Conservation (phyloP, 805 yeast genomes). For the Metschnikowia koreensis region DNA sequence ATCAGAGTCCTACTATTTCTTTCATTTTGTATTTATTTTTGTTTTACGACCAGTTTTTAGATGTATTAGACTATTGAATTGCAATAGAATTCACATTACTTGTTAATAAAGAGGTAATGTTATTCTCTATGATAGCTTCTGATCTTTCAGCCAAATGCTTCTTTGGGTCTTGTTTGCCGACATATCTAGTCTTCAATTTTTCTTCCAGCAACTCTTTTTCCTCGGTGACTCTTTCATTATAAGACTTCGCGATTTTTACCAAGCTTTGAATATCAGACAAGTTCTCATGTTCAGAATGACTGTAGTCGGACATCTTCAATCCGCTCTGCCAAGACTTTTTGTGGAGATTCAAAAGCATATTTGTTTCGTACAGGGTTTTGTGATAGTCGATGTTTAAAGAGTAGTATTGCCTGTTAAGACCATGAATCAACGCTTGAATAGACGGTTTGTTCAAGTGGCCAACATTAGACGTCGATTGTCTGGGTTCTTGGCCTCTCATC, state of each 20-base stretch:
- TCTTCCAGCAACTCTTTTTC: slow-evolving; percentile 87
- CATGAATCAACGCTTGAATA: slow-evolving; percentile 95
- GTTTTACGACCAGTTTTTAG: neutral
- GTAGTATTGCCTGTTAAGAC: slow-evolving; percentile 93
- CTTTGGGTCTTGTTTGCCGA: slow-evolving; percentile 98
- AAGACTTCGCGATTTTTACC: slow-evolving; percentile 87
- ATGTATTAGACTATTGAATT: slow-evolving; percentile 52
- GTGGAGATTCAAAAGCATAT: slow-evolving; percentile 90
- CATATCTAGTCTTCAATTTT: slow-evolving; percentile 90
- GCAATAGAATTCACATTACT: slow-evolving; percentile 90
- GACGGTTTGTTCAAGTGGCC: slow-evolving; percentile 95
- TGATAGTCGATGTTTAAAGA: slow-evolving; percentile 92
- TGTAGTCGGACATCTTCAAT: slow-evolving; percentile 71
- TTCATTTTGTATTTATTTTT: no score
- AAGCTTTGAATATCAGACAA: slow-evolving; percentile 68
- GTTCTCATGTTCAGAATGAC: slow-evolving; percentile 73
- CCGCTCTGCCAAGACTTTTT: slow-evolving; percentile 97
- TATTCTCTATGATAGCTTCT: slow-evolving; percentile 81
- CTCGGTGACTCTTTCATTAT: slow-evolving; percentile 86
- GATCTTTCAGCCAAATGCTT: slow-evolving; percentile 92
- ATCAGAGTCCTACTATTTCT: neutral
- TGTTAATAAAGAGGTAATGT: slow-evolving; percentile 81
- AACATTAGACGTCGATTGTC: slow-evolving; percentile 94
- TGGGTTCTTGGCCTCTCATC: slow-evolving; percentile 96
- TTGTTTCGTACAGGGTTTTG: slow-evolving; percentile 88